Evolutionary conservation across 2,329 filamentous ascomycete genomes (phyloP), one percentile per base, ranked within the genome.

Genomic region (Fusarium camptoceras): DNA sequence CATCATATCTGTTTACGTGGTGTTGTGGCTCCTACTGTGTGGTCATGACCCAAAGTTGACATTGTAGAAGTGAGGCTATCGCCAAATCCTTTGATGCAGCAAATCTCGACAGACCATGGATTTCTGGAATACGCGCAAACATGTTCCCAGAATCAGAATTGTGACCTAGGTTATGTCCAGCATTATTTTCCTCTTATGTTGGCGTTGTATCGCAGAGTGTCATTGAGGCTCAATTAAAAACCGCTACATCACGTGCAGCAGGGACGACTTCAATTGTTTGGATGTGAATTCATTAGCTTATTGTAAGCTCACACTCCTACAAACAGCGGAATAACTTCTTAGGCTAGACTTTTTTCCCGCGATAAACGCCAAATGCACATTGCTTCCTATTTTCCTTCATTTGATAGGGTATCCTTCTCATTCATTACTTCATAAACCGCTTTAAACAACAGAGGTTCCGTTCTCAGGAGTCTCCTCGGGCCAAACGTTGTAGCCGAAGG

Each of bases 401-500:
- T 49, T 28, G 30, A 47, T 34, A 41, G 67, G 67, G 67, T 71
- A 70, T 68, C 39, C 49, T 34, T 66, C 55, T 20, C 24, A 37
- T 47, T 65, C 64, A 46, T 67, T 47, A 66, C 43, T 44, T 64
- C 57, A 60, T 65, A 68, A 28, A 53, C 25, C 30, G 31, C 25
- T 27, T 69, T 31, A 71, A 58, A 49, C 68, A 43, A 48, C 55
- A 49, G 64, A 55, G 15, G 68, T 69, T 24, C 68, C 68, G 2
- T 69, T 66, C 59, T 69, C 68, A 12, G 39, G 46, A 10, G 44
- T 66, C 82, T 90, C 88, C 75, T 89, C 86, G 0, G 88, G 84
- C 89, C 88, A 91, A 51, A 93, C 86, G 73, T 93, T 84, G 77
- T 91, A 92, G 9, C 91, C 91, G 78, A 93, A 93, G 2, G 89